Conservation (phyloP, 2,329 filamentous ascomycete genomes). For the Hymenoscyphus repandus region DNA sequence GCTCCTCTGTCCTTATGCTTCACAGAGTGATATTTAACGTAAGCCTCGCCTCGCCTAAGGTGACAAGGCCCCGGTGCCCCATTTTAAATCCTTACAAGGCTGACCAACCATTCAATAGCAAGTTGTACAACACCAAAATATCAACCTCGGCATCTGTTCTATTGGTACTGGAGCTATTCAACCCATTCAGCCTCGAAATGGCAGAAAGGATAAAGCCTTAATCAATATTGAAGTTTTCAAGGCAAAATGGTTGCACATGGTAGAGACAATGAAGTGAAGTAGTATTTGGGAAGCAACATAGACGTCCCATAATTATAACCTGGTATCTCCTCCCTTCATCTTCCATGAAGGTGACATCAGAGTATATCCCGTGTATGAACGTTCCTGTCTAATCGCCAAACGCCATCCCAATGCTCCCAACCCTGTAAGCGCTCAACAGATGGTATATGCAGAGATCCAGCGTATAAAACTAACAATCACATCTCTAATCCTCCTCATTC, state of each 20-base stretch:
- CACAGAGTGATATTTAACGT: background rate
- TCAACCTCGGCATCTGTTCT: background rate
- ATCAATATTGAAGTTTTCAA: background rate
- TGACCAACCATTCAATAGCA: background rate
- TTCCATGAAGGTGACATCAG: background rate
- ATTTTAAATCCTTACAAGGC: background rate
- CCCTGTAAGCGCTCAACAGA: constrained; percentile 19
- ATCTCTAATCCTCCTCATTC: constrained; percentile 17
- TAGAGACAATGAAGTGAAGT: background rate
- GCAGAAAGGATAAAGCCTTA: background rate
- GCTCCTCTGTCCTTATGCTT: background rate
- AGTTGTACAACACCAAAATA: background rate
- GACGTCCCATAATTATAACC: background rate
- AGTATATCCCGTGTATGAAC: constrained; percentile 15
- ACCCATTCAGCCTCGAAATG: background rate
- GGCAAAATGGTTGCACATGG: too few relatives aligned
- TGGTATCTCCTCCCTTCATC: background rate
- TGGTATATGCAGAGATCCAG: constrained; percentile 17
- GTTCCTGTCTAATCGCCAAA: constrained; percentile 21
- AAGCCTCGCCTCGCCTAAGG: background rate
- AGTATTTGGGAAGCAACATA: background rate
- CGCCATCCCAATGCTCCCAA: constrained; percentile 26
- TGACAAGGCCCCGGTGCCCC: background rate
- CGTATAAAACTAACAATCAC: constrained; percentile 1
- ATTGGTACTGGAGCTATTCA: background rate